Conservation (phyloP, 2,329 filamentous ascomycete species). For the Colletotrichum liriopes region DNA sequence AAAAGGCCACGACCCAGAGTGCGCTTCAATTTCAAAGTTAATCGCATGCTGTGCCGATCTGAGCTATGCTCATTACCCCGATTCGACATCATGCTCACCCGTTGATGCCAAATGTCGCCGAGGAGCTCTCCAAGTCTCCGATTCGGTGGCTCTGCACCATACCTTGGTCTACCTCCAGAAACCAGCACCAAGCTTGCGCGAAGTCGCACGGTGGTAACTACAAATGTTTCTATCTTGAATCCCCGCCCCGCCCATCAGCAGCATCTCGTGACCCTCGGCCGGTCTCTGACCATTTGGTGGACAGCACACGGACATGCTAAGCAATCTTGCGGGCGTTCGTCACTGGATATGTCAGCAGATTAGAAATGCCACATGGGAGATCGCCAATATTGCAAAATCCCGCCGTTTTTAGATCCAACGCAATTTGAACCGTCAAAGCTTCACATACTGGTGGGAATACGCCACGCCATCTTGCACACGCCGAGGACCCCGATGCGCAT, state of each 20-base stretch:
- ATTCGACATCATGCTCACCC: conserved; percentile 10
- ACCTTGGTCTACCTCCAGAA: background rate
- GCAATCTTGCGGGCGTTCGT: conserved; percentile 21
- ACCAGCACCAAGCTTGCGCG: background rate
- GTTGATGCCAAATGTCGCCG: conserved; percentile 23
- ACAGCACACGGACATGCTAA: conserved; percentile 1
- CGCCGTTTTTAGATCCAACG: background rate
- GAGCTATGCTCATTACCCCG: conserved; percentile 29
- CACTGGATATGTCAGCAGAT: conserved; percentile 22
- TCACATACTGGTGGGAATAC: conserved; percentile 1
- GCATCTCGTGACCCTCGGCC: background rate
- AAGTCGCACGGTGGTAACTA: background rate
- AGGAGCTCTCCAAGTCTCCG: conserved; percentile 20
- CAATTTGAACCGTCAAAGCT: conserved; percentile 2
- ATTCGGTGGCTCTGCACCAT: conserved; percentile 1
- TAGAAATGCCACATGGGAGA: conserved; percentile 27
- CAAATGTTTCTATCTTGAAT: background rate
- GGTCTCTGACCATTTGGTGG: conserved; percentile 1
- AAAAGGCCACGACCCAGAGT: too few species aligned
- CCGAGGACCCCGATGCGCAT: conserved; percentile 7
- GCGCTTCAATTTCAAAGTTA: too few species aligned
- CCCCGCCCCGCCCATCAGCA: background rate
- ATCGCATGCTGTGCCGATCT: conserved; percentile 22
- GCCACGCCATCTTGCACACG: background rate
- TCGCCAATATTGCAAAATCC: background rate